Base-by-base conservation (phyloP, 495 filamentous ascomycete species). In the Glutinoglossum americanum region DNA sequence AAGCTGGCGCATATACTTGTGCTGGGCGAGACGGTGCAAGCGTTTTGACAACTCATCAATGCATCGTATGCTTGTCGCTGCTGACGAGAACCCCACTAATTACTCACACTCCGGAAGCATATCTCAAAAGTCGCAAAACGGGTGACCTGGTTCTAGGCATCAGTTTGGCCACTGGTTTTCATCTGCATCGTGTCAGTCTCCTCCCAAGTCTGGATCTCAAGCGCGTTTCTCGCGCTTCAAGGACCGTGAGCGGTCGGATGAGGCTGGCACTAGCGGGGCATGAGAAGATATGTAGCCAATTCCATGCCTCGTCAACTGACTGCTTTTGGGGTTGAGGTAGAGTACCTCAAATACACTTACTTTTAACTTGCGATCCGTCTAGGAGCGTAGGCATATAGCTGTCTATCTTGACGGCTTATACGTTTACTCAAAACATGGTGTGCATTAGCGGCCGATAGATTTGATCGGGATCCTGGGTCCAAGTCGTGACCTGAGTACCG, bases 41-140 rank as follows among this genome's bases (percentile, higher is more conserved):
- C 76, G 79, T 78, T 78, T 68, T 87, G 85, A 82, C 85, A 89
- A 80, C 85, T 87, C 85, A 89, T 86, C 83, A 82, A 71, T 85
- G 82, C 85, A 82, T 86, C 76, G 75, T 72, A 71, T 69, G 71
- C 70, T 71, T 71, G 69, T 65, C 69, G 67, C 69, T 66, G 62
- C 49, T 53, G 49, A 60, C 51, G 62, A 41, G 62, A 62, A 64
- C 62, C 62, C 61, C 67, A 65, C 49, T 30, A 53, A 53, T 53
- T 53, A 32, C 23, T 32, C 49, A 49, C 47, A 53, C 49, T 53
- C 49, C 26, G 19, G 19, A 28, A 11, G 11, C 23, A 53, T 28
- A 53, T 7, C 49, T 53, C 25, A 28, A 53, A 10, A 53, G 21
- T 53, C 49, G 49, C 25, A 27, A 28, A 45, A 45, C 10, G 49